Conservation (phyloP, 805 yeast genomes). For the Barnettozyma sp. region DNA sequence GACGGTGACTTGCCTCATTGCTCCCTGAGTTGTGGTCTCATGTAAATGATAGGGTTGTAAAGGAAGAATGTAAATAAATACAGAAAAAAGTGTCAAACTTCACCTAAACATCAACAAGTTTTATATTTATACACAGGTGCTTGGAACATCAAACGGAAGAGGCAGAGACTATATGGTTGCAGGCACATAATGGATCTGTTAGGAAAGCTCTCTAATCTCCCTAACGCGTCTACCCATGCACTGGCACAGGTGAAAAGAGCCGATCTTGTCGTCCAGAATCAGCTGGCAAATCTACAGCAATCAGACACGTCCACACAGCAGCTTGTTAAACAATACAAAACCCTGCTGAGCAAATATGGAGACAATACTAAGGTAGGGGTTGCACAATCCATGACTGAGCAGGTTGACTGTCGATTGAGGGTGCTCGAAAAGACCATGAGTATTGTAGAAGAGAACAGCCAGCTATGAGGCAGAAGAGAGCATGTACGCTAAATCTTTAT, state of each 20-base stretch:
- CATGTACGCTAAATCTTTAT: no score
- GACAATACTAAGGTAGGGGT: slow-evolving; percentile 18
- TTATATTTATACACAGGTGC: no score
- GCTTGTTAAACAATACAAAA: slow-evolving; percentile 7
- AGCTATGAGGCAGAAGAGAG: not conserved
- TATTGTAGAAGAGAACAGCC: slow-evolving; percentile 28
- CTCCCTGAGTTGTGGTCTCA: not conserved
- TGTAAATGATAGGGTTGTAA: no score
- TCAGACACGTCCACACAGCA: slow-evolving; percentile 10
- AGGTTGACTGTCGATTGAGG: slow-evolving; percentile 63
- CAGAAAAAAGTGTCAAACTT: no score
- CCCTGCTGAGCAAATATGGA: slow-evolving; percentile 3
- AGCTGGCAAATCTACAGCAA: slow-evolving; percentile 12
- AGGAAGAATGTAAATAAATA: no score
- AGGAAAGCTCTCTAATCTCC: slow-evolving; percentile 2
- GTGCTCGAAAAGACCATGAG: slow-evolving; percentile 54
- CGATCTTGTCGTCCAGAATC: slow-evolving; percentile 19
- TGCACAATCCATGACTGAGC: slow-evolving; percentile 55
- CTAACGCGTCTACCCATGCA: slow-evolving; percentile 7
- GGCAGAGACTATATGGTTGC: no score
- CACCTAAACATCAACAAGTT: no score
- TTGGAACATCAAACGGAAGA: no score
- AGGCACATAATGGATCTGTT: slow-evolving; percentile 1
- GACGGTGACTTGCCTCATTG: slow-evolving; percentile 1
- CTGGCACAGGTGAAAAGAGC: slow-evolving; percentile 19